phyloP scores from a whole-genome alignment of 1,284 basidiomycete genomes.

The Takashimella koratensis region DNA sequence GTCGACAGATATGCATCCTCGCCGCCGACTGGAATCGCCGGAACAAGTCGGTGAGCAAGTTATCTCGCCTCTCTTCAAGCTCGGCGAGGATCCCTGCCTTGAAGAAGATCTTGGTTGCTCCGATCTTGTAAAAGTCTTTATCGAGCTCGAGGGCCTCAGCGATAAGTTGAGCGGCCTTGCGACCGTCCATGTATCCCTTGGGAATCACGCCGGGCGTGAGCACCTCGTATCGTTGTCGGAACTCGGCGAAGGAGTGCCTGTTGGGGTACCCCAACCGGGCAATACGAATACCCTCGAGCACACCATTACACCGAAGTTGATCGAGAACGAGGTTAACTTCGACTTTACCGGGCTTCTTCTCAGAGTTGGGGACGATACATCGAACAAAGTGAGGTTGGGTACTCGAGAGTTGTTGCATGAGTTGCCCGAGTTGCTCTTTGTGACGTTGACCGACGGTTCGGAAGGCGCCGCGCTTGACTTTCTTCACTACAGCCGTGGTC shows the following conservation, averaged over 20 bases:
- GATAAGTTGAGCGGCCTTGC: constrained; percentile 91
- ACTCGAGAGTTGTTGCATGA: constrained; percentile 86
- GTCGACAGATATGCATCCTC: constrained; percentile 76
- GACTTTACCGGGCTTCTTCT: constrained; percentile 88
- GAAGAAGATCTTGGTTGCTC: constrained; percentile 98
- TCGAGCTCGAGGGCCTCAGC: constrained; percentile 86
- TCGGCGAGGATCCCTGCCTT: constrained; percentile 98
- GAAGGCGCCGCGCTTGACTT: constrained; percentile 95
- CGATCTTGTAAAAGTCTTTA: constrained; percentile 79
- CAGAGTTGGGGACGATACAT: constrained; percentile 93
- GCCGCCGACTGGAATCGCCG: constrained; percentile 80
- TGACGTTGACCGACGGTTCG: constrained; percentile 93
- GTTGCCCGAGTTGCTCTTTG: constrained; percentile 88
- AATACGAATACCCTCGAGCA: constrained; percentile 97
- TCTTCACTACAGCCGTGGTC: constrained; percentile 56
- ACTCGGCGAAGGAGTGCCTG: constrained; percentile 92
- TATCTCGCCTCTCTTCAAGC: constrained; percentile 88
- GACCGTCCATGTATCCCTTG: constrained; percentile 93
- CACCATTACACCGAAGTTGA: constrained; percentile 97
- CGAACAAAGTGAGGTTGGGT: constrained; percentile 99
- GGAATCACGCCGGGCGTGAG: constrained; percentile 90
- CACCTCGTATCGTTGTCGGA: constrained; percentile 94
- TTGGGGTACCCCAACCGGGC: constrained; percentile 97
- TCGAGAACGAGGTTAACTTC: constrained; percentile 94
- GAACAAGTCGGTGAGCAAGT: constrained; percentile 83